These are phyloP conservation scores for Sambucus nigra DNA, from an alignment of 129 eudicot species.

Conservation along the genomic window DNA sequence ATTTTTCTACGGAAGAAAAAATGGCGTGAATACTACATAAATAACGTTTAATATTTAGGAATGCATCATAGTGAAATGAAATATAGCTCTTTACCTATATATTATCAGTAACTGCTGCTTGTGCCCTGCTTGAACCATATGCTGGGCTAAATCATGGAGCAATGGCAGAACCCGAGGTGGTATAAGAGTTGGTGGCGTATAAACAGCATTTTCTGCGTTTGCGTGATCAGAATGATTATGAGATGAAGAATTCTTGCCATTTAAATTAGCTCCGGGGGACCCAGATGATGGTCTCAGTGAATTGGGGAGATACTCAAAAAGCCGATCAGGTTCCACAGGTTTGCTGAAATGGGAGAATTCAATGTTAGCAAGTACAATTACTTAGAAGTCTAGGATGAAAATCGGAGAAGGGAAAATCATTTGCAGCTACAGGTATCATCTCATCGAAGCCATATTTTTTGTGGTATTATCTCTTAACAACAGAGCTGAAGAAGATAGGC, in stretches of 20 bases:
- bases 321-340: constrained; percentile 89
- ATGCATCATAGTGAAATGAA: background rate
- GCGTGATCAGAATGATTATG: constrained; percentile 45
- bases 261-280: constrained; percentile 38
- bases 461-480: too few relatives aligned
- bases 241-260: constrained; percentile 46
- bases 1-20: too few relatives aligned
- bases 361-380: background rate
- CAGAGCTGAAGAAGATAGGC: too few relatives aligned
- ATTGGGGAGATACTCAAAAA: constrained; percentile 91
- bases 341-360: constrained; percentile 43
- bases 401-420: too few relatives aligned
- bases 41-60: too few relatives aligned
- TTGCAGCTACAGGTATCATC: too few relatives aligned
- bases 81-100: constrained; percentile 52
- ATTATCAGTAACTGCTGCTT: constrained; percentile 61
- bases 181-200: constrained; percentile 77
- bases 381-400: too few relatives aligned
- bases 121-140: constrained; percentile 93
- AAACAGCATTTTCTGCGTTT: constrained; percentile 57
- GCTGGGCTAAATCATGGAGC: constrained; percentile 86
- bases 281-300: constrained; percentile 85
- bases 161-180: constrained; percentile 87
- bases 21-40: too few relatives aligned
- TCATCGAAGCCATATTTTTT: too few relatives aligned